Percentiles rank a stretch among this genome's conserved stretches.
Evolutionary conservation across 306 rosid species (phyloP).

Genomic region (Medicago lupulina): DNA sequence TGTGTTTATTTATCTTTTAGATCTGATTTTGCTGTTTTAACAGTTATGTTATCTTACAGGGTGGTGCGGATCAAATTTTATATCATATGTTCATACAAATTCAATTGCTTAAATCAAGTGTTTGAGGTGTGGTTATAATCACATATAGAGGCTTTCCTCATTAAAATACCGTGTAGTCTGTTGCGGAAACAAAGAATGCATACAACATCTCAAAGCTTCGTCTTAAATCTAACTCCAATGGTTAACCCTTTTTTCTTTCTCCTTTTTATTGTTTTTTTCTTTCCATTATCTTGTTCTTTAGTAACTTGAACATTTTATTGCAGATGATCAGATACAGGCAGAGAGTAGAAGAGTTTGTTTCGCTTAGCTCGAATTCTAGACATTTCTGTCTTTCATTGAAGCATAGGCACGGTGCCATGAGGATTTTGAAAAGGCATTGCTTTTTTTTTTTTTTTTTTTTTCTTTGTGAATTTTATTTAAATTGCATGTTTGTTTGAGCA

Average conservation of each 20-base stretch:
- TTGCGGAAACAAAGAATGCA: constrained; percentile 61
- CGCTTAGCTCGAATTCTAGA: constrained; percentile 39
- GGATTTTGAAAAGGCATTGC: constrained; percentile 47
- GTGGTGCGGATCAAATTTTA: not conserved
- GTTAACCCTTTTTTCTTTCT: constrained; percentile 38
- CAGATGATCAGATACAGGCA: constrained; percentile 51
- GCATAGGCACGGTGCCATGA: constrained; percentile 32
- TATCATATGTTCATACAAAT: not conserved
- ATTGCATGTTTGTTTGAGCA: constrained; percentile 25
- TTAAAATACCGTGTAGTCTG: too few species aligned
- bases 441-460: not conserved
- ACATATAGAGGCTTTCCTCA: not conserved
- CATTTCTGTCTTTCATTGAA: constrained; percentile 46
- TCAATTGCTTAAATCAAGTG: not conserved
- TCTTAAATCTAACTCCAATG: constrained; percentile 52
- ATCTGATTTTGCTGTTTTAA: not conserved
- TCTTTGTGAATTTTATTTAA: constrained; percentile 18
- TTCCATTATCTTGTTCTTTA: constrained; percentile 22
- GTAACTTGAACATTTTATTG: constrained; percentile 29
- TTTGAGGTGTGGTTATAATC: not conserved
- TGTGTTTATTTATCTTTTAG: not conserved
- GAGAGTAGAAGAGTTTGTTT: constrained; percentile 37
- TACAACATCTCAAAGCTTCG: constrained; percentile 47
- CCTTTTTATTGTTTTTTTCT: not conserved
- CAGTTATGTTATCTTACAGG: not conserved